Evolutionary conservation across 306 rosid species (phyloP), one percentile per base, ranked within the genome.

Genomic region (Delonix regia): DNA sequence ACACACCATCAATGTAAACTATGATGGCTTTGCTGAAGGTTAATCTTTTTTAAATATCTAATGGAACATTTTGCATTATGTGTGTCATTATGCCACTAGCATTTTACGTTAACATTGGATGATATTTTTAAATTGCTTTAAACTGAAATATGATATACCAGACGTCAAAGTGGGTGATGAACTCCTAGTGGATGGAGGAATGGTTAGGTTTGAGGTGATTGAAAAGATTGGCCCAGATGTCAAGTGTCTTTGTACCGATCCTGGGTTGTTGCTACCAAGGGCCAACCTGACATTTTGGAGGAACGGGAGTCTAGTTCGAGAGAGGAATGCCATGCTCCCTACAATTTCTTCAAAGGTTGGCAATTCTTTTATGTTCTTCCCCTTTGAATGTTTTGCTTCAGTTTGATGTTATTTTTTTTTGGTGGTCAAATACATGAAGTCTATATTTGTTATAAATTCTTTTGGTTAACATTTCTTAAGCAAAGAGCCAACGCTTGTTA

Each of bases 201-300:
- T 93, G 99, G 99, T 96, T 82, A 93, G 99, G 85, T 96, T 96
- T 76, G 99, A 96, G 77, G 99, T 96, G 68, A 86, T 93, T 65
- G 94, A 93, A 81, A 96, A 93, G 85, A 85, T 96, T 75, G 99
- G 99, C 63, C 99, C 99, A 0, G 99, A 96, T 85, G 99, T 96
- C 25, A 91, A 96, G 83, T 96, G 99, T 77, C 87, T 28, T 39
- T 96, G 99, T 76, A 96, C 99, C 41, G 99, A 96, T 87, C 99
- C 98, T 4, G 99, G 99, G 30, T 76, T 96, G 80, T 83, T 96
- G 88, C 87, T 96, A 15, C 99, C 99, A 13, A 93, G 99, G 76
- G 99, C 99, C 70, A 96, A 96, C 86, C 87, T 96, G 85, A 96
- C 99, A 11, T 93, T 96, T 85, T 93, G 98, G 98, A 96, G 99